Evolutionary conservation across 148 eudicot genomes (phyloP).

Genomic region (Linanthus parryae): DNA sequence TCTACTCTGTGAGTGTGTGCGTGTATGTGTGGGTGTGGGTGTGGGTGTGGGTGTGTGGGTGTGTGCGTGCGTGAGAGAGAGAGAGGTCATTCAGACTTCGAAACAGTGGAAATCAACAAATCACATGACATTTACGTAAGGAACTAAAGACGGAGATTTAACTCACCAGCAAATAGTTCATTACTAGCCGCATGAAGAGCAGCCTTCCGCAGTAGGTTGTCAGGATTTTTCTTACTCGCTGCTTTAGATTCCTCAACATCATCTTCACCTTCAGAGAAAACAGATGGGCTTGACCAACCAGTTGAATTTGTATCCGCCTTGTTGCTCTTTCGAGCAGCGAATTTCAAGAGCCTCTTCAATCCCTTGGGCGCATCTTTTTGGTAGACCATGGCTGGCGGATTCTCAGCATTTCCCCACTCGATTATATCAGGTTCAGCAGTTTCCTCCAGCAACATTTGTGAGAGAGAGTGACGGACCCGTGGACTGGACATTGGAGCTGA

Average conservation of each 20-base stretch:
- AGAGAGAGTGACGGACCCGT: slow-evolving; percentile 81
- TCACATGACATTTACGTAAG: too few species aligned
- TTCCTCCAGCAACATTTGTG: slow-evolving; percentile 95
- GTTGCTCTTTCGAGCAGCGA: slow-evolving; percentile 83
- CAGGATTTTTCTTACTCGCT: slow-evolving; percentile 48
- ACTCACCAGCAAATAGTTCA: too few species aligned
- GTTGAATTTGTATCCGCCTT: slow-evolving; percentile 56
- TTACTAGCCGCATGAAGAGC: slow-evolving; percentile 52
- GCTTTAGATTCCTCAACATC: slow-evolving; percentile 61
- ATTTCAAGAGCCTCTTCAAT: slow-evolving; percentile 83
- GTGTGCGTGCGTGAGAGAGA: too few species aligned
- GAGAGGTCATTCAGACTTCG: too few species aligned
- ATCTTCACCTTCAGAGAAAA: slow-evolving; percentile 83
- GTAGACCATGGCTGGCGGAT: slow-evolving; percentile 73
- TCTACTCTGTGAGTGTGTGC: too few species aligned
- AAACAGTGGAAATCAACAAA: too few species aligned
- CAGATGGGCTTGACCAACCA: slow-evolving; percentile 71
- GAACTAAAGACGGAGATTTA: too few species aligned
- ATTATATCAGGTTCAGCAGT: slow-evolving; percentile 62
- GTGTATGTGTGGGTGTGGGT: too few species aligned
- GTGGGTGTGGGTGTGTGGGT: too few species aligned
- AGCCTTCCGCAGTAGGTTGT: slow-evolving; percentile 55
- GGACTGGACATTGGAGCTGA: slow-evolving; percentile 40
- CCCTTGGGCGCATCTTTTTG: slow-evolving; percentile 98
- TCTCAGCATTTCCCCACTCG: slow-evolving; percentile 97